Evolutionary conservation across 192 early-diverging fungal species (phyloP).

Genomic region (Pilaira anomala): DNA sequence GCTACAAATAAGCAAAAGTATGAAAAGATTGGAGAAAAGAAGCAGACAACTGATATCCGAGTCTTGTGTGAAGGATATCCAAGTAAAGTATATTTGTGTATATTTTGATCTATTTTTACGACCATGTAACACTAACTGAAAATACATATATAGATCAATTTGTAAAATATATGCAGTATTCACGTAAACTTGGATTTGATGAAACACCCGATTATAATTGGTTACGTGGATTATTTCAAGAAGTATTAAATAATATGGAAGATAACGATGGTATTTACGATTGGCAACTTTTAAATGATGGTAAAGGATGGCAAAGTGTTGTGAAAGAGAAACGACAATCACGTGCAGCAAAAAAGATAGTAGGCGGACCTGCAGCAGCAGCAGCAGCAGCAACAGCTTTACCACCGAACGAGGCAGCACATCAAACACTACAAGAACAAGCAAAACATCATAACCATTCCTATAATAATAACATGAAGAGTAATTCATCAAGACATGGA

Average conservation of each 20-base stretch:
- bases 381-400: no score
- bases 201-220: constrained; percentile 95
- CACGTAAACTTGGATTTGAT: constrained; percentile 87
- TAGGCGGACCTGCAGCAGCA: no score
- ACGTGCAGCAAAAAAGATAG: no score
- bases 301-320: constrained; percentile 46
- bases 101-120: no score
- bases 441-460: no score
- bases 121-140: not conserved
- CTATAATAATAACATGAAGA: no score
- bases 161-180: constrained; percentile 83
- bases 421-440: no score
- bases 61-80: constrained; percentile 89
- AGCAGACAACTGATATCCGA: constrained; percentile 80
- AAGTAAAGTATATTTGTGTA: constrained; percentile 39
- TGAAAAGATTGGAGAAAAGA: constrained; percentile 97
- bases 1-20: constrained; percentile 98
- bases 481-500: no score
- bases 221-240: constrained; percentile 77
- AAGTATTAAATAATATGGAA: constrained; percentile 65
- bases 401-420: no score
- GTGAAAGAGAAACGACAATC: no score
- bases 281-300: constrained; percentile 73
- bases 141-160: constrained; percentile 66
- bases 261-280: constrained; percentile 91